Percentiles rank a stretch among this genome's conserved stretches.
phyloP scores from a whole-genome alignment of 139 green algal species.

The Gonium pectorale region DNA sequence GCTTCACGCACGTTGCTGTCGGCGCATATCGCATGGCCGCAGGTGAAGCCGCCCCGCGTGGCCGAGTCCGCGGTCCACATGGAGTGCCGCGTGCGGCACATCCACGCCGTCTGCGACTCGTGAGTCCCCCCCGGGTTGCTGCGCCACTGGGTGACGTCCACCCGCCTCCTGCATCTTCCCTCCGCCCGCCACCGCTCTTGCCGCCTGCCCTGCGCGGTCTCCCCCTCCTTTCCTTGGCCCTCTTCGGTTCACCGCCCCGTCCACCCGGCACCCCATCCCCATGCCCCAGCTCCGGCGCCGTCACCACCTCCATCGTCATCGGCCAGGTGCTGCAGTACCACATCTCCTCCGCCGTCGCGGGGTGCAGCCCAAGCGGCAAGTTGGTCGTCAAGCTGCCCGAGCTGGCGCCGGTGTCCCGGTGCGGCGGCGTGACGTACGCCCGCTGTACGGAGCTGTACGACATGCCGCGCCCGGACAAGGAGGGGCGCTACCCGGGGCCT shows the following conservation, averaged over 20 bases:
- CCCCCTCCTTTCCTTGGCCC: too few relatives aligned
- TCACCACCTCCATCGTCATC: slow-evolving; percentile 77
- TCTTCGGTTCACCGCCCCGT: too few relatives aligned
- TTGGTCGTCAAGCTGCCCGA: slow-evolving; percentile 77
- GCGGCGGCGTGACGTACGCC: slow-evolving; percentile 87
- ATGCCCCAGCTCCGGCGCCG: neutral
- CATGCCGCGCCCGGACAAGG: slow-evolving; percentile 74
- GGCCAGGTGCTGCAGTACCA: slow-evolving; percentile 91
- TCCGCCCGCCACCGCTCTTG: too few relatives aligned
- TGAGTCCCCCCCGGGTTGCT: slow-evolving; percentile 26
- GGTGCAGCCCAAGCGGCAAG: slow-evolving; percentile 66
- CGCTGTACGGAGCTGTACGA: slow-evolving; percentile 76
- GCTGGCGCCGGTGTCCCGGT: slow-evolving; percentile 70
- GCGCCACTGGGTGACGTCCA: too few relatives aligned
- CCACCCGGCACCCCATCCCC: too few relatives aligned
- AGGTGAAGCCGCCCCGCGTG: slow-evolving; percentile 86
- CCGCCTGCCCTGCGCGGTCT: too few relatives aligned
- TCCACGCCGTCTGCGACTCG: slow-evolving; percentile 76
- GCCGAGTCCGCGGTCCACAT: slow-evolving; percentile 89
- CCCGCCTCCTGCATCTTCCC: too few relatives aligned
- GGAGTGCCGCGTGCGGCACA: slow-evolving; percentile 86
- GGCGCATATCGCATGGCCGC: too few relatives aligned
- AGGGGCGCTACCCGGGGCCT: slow-evolving; percentile 39
- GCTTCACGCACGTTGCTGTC: too few relatives aligned
- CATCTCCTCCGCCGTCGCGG: slow-evolving; percentile 76